phyloP scores from a whole-genome alignment of 1,284 basidiomycete species.

The Sanghuangporus weigelae region DNA sequence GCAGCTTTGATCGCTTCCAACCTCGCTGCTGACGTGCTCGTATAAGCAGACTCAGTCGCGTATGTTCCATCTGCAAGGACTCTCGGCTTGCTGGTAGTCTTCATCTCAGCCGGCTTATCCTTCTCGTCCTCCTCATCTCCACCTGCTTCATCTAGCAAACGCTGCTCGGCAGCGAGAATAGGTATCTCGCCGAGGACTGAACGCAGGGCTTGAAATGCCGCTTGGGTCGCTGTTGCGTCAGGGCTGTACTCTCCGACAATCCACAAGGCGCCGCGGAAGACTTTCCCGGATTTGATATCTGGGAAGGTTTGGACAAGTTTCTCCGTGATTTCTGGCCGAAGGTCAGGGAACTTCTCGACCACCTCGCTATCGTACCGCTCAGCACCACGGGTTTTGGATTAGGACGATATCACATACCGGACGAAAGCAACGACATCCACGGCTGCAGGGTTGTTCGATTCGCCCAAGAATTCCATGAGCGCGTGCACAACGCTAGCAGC shows the following conservation, averaged over 20 bases:
- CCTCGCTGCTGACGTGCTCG: conserved; percentile 59
- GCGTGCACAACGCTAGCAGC: conserved; percentile 95
- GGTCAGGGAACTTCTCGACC: conserved; percentile 94
- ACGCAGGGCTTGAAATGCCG: conserved; percentile 77
- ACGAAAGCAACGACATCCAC: conserved; percentile 97
- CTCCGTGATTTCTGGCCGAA: conserved; percentile 82
- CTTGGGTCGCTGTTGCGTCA: conserved; percentile 54
- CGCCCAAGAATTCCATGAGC: conserved; percentile 97
- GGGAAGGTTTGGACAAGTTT: conserved; percentile 82
- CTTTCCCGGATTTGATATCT: conserved; percentile 96
- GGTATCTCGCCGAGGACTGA: conserved; percentile 94
- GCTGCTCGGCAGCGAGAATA: conserved; percentile 87
- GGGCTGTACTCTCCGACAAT: conserved; percentile 96
- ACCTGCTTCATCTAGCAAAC: conserved; percentile 71
- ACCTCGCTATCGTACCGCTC: conserved; percentile 67
- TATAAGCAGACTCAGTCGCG: conserved; percentile 93
- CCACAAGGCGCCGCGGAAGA: conserved; percentile 96
- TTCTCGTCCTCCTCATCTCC: conserved; percentile 46
- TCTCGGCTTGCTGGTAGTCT: conserved; percentile 34
- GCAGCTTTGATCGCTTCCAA: conserved; percentile 83
- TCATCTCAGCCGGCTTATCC: conserved; percentile 38
- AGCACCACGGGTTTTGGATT: background rate
- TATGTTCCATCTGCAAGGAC: conserved; percentile 97
- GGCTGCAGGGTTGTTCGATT: conserved; percentile 92
- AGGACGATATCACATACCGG: conserved; percentile 41